phyloP scores from a whole-genome alignment of 805 yeast genomes.

The Kuraishia hungarica region DNA sequence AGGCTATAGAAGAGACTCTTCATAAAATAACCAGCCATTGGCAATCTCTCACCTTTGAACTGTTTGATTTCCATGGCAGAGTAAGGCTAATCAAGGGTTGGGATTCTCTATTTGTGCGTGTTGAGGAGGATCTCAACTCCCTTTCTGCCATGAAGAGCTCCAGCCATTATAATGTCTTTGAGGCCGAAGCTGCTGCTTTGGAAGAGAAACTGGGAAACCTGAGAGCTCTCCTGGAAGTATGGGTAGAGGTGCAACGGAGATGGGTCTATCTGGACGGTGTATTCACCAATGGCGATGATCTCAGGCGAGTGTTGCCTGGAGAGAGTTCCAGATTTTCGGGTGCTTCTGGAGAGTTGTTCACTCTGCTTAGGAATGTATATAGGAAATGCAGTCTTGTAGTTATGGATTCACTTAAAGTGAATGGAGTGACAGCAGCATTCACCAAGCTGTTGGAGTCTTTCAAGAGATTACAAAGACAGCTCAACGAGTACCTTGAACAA shows the following conservation, averaged over 20 bases:
- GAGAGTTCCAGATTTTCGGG: slow-evolving; percentile 62
- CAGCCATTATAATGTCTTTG: slow-evolving; percentile 49
- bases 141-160: slow-evolving; percentile 68
- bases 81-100: slow-evolving; percentile 58
- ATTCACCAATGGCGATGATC: slow-evolving; percentile 51
- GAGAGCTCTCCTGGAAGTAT: slow-evolving; percentile 45
- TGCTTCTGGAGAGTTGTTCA: slow-evolving; percentile 52
- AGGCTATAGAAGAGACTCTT: slow-evolving; percentile 51
- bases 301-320: slow-evolving; percentile 54
- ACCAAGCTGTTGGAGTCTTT: slow-evolving; percentile 48
- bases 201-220: slow-evolving; percentile 47
- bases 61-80: slow-evolving; percentile 42
- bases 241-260: slow-evolving; percentile 83
- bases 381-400: slow-evolving; percentile 33
- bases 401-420: slow-evolving; percentile 44
- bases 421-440: slow-evolving; percentile 39
- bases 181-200: slow-evolving; percentile 43
- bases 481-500: slow-evolving; percentile 70
- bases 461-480: slow-evolving; percentile 48
- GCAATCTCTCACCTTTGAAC: slow-evolving; percentile 42
- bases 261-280: slow-evolving; percentile 85
- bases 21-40: slow-evolving; percentile 44
- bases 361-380: slow-evolving; percentile 38
- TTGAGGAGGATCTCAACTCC: slow-evolving; percentile 52
- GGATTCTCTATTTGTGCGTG: slow-evolving; percentile 49